A percentile compares a stretch with the other conserved stretches of the same genome.
Conservation (phyloP, 2,329 filamentous ascomycete species). For the Proliferodiscus dingleyae region DNA sequence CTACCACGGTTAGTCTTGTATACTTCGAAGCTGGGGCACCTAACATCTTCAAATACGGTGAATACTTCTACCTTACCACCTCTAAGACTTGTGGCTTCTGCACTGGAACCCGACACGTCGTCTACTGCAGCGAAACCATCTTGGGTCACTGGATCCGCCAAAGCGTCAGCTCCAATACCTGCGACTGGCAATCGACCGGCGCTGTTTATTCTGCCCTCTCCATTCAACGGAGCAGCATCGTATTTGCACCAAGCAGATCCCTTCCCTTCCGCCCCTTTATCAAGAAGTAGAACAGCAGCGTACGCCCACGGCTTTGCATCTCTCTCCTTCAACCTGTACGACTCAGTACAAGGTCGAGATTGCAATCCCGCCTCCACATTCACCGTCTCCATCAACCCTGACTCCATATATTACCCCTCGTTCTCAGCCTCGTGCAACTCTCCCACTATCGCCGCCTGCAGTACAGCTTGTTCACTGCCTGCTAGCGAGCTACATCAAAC, state of each 20-base stretch:
- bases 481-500: too few relatives aligned
- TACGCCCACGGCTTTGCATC: conserved; percentile 19
- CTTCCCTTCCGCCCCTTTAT: conserved; percentile 15
- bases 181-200: conserved; percentile 19
- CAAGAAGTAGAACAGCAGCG: conserved; percentile 16
- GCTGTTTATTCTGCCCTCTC: conserved; percentile 18
- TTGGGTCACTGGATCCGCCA: conserved; percentile 21
- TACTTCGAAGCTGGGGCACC: conserved; percentile 22
- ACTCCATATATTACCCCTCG: conserved; percentile 1
- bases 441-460: conserved; percentile 3
- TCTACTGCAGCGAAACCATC: conserved; percentile 18
- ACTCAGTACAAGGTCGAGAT: conserved; percentile 14
- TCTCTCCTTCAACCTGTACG: conserved; percentile 15
- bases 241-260: conserved; percentile 24
- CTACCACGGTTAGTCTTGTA: conserved; percentile 15
- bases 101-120: conserved; percentile 19
- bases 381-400: conserved; percentile 8
- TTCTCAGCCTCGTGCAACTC: conserved; percentile 2
- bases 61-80: conserved; percentile 23
- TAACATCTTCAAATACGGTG: conserved; percentile 22
- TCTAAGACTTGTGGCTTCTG: conserved; percentile 27
- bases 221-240: conserved; percentile 4
- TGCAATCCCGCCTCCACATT: conserved; percentile 13
- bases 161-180: conserved; percentile 23
- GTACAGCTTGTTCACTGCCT: conserved; percentile 14